A percentile compares a stretch with the other conserved stretches of the same genome.
Conservation (phyloP, 2,329 filamentous ascomycete genomes). For the Aureobasidium musti region DNA sequence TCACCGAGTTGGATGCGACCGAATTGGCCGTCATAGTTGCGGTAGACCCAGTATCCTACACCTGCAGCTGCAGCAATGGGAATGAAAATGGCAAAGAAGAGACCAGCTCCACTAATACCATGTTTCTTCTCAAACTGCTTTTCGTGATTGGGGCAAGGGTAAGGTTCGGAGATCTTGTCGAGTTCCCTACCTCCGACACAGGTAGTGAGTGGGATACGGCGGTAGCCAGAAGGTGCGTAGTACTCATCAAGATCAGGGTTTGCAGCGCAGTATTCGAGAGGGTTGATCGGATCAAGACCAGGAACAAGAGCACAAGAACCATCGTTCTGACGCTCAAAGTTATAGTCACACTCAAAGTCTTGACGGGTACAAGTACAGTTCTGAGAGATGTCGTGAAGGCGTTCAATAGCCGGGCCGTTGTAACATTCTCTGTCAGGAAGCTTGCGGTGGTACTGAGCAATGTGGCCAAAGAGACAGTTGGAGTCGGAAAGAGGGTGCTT, state of each 20-base stretch:
- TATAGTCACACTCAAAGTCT: conserved; percentile 97
- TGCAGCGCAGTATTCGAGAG: conserved; percentile 58
- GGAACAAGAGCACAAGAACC: conserved; percentile 75
- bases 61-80: conserved; percentile 71
- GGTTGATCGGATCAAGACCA: conserved; percentile 67
- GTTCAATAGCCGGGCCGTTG: conserved; percentile 70
- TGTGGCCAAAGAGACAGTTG: conserved; percentile 90
- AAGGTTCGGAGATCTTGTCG: conserved; percentile 64
- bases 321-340: conserved; percentile 78
- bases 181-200: conserved; percentile 74
- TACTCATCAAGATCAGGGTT: conserved; percentile 74
- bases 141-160: conserved; percentile 76
- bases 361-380: conserved; percentile 82
- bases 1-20: conserved; percentile 88
- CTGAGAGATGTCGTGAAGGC: conserved; percentile 66
- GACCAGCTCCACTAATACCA: conserved; percentile 67
- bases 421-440: conserved; percentile 76
- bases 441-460: conserved; percentile 88
- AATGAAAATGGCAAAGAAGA: conserved; percentile 83
- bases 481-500: conserved; percentile 75
- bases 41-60: conserved; percentile 82
- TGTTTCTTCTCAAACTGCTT: conserved; percentile 76
- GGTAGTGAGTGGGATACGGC: conserved; percentile 84
- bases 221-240: conserved; percentile 83
- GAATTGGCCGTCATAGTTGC: conserved; percentile 84